A percentile compares a stretch with the other conserved stretches of the same genome.
phyloP scores from a whole-genome alignment of 1,139 yeast species.

The Suhomyces chickasaworum region DNA sequence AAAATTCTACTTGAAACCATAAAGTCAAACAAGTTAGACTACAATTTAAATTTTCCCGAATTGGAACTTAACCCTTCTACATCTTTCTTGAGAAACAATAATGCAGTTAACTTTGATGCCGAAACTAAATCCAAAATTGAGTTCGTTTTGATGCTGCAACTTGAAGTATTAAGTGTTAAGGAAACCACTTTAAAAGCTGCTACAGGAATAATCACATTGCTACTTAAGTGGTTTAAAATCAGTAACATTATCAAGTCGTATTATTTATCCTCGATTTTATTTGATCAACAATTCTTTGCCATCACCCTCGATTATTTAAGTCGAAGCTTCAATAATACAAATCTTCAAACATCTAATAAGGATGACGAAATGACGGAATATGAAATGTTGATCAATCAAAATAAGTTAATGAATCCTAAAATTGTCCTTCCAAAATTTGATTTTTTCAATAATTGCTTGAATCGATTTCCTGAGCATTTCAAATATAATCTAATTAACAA shows the following conservation, averaged over 20 bases:
- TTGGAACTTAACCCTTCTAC: slow-evolving; percentile 42
- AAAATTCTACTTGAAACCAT: slow-evolving; percentile 66
- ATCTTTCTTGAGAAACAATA: slow-evolving; percentile 25
- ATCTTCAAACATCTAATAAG: slow-evolving; percentile 28
- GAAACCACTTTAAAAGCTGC: slow-evolving; percentile 68
- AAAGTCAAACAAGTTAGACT: slow-evolving; percentile 47
- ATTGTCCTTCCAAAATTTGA: slow-evolving; percentile 41
- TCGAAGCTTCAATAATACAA: slow-evolving; percentile 39
- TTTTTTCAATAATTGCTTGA: slow-evolving; percentile 48
- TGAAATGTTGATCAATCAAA: slow-evolving; percentile 38
- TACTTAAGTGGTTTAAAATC: slow-evolving; percentile 76
- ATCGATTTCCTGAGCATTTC: slow-evolving; percentile 18
- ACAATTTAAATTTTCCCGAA: slow-evolving; percentile 40
- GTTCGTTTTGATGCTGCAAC: slow-evolving; percentile 37
- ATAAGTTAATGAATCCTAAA: slow-evolving; percentile 49
- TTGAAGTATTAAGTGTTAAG: slow-evolving; percentile 60
- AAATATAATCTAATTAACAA: slow-evolving; percentile 35
- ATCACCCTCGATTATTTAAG: slow-evolving; percentile 39
- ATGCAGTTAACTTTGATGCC: slow-evolving; percentile 13
- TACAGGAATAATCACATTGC: slow-evolving; percentile 51
- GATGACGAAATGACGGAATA: slow-evolving; percentile 26
- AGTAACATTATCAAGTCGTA: slow-evolving; percentile 80
- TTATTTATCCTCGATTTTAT: slow-evolving; percentile 67
- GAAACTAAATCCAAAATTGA: slow-evolving; percentile 28
- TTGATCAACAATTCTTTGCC: slow-evolving; percentile 66